Percentiles rank a stretch among this genome's conserved stretches.
Evolutionary conservation across 23 red algal genomes (phyloP).

Genomic region (Gracilaria vermiculophylla): DNA sequence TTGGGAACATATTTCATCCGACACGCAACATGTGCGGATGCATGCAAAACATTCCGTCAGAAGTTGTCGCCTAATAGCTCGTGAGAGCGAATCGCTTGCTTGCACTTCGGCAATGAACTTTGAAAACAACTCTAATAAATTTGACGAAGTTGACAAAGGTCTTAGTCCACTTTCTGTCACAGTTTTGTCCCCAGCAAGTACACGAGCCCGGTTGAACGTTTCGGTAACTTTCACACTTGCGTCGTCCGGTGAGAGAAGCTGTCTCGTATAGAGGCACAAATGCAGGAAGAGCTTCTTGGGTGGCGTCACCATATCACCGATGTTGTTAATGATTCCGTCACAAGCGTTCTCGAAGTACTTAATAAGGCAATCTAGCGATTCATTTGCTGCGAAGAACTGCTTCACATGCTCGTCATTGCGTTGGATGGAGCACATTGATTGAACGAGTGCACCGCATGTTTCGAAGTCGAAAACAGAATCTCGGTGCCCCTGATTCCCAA

Average conservation of each 20-base stretch:
- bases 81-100: background rate
- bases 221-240: constrained; percentile 4
- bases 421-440: constrained; percentile 6
- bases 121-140: background rate
- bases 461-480: constrained; percentile 1
- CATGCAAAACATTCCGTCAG: constrained; percentile 19
- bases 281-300: constrained; percentile 10
- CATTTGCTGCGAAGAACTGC: constrained; percentile 6
- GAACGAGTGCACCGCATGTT: background rate
- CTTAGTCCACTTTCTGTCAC: constrained; percentile 53
- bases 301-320: background rate
- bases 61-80: background rate
- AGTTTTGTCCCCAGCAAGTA: constrained; percentile 23
- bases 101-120: background rate
- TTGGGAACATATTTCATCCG: constrained; percentile 53
- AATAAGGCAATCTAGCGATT: constrained; percentile 8
- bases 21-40: constrained; percentile 21
- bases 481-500: background rate
- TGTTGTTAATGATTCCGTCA: background rate
- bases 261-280: constrained; percentile 1
- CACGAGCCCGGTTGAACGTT: constrained; percentile 43
- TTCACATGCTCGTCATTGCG: constrained; percentile 24
- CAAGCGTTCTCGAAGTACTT: background rate
- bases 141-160: constrained; percentile 1
- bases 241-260: constrained; percentile 38